Evolutionary conservation across 2,329 filamentous ascomycete genomes (phyloP).

Genomic region (Knufia petricola): DNA sequence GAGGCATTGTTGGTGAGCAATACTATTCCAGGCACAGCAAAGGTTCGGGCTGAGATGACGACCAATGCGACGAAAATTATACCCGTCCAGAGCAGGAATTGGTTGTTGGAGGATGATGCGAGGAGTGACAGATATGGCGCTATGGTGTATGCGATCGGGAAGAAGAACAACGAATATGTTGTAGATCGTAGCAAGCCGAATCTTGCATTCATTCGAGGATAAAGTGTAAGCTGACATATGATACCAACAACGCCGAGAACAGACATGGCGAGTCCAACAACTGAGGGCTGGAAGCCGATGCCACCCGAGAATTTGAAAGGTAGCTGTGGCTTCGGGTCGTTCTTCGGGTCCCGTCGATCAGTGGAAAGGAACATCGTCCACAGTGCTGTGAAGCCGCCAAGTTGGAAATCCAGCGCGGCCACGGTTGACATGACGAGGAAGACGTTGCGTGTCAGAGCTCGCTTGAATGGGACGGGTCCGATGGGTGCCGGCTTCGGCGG

Average conservation of each 20-base stretch:
- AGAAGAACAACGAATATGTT: constrained; percentile 56
- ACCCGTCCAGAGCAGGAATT: constrained; percentile 51
- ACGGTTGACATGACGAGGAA: constrained; percentile 51
- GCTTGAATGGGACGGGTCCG: constrained; percentile 32
- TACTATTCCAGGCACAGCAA: constrained; percentile 51
- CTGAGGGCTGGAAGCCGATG: constrained; percentile 58
- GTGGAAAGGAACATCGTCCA: constrained; percentile 72
- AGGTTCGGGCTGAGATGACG: constrained; percentile 64
- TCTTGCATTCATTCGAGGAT: constrained; percentile 56
- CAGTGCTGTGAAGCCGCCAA: constrained; percentile 63
- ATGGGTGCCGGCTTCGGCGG: constrained; percentile 8
- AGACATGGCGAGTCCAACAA: constrained; percentile 65
- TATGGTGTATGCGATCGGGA: constrained; percentile 62
- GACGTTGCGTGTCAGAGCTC: constrained; percentile 48
- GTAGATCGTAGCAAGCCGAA: constrained; percentile 61
- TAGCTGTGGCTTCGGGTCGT: constrained; percentile 34
- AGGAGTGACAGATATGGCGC: constrained; percentile 63
- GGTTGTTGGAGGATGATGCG: constrained; percentile 43
- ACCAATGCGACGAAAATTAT: constrained; percentile 56
- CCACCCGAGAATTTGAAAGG: constrained; percentile 59
- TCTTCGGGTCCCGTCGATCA: constrained; percentile 45
- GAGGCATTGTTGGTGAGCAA: constrained; percentile 53
- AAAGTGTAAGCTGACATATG: constrained; percentile 58
- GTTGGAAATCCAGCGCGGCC: constrained; percentile 63
- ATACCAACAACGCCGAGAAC: constrained; percentile 67